phyloP scores from a whole-genome alignment of 78 protist species.

The Planoprotostelium fungivorum region DNA sequence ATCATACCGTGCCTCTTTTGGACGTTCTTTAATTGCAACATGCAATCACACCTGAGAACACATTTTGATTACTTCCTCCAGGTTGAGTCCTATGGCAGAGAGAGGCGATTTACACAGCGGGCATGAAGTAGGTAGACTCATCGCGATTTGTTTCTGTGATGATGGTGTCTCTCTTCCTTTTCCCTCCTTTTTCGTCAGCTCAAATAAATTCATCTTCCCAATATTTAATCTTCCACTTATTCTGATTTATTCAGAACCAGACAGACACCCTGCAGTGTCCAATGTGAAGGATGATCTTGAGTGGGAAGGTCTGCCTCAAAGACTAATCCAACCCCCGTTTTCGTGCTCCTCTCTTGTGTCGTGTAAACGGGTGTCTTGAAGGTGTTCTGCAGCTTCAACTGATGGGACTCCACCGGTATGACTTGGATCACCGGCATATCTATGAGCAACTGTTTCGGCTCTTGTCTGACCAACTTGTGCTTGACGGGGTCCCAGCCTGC shows the following conservation, averaged over 20 bases:
- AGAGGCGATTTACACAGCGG: too few species aligned
- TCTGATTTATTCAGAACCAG: background rate
- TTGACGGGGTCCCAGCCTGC: constrained; percentile 77
- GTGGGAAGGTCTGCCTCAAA: constrained; percentile 83
- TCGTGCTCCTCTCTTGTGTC: constrained; percentile 77
- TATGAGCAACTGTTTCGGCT: constrained; percentile 66
- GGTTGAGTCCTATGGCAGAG: too few species aligned
- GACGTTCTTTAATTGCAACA: too few species aligned
- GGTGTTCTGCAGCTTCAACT: constrained; percentile 49
- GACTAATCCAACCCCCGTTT: constrained; percentile 90
- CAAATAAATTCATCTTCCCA: too few species aligned
- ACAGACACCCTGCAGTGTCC: constrained; percentile 50
- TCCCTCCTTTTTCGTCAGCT: too few species aligned
- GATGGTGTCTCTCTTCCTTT: too few species aligned
- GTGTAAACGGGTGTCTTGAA: constrained; percentile 90
- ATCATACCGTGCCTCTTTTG: too few species aligned
- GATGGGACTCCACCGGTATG: constrained; percentile 75
- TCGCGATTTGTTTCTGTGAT: too few species aligned
- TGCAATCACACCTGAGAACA: too few species aligned
- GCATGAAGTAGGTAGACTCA: too few species aligned
- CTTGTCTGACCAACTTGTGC: constrained; percentile 44
- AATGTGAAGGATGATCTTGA: constrained; percentile 39
- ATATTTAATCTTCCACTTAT: too few species aligned
- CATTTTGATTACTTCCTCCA: too few species aligned
- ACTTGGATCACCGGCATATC: constrained; percentile 83